These are phyloP conservation scores for Leptodontidium sp. DNA, from an alignment of 2,329 filamentous ascomycete genomes.

Conservation along the genomic window DNA sequence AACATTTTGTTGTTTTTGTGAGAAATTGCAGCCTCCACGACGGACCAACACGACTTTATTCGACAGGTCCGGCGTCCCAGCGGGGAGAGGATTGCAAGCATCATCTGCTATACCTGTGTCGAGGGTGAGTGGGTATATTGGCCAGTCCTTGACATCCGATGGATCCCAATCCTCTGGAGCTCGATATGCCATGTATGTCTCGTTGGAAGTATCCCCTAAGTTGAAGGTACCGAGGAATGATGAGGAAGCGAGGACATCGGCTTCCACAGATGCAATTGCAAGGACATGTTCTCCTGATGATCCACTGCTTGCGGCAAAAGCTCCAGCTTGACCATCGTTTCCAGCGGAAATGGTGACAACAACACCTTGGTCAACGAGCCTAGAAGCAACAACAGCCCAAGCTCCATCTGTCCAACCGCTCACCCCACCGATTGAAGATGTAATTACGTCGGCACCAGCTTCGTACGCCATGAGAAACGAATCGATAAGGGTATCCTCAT, in stretches of 20 bases:
- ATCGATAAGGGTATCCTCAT: background rate
- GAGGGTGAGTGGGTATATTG: background rate
- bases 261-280: background rate
- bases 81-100: background rate
- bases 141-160: background rate
- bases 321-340: background rate
- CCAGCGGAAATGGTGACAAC: conserved; percentile 2
- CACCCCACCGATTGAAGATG: background rate
- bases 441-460: background rate
- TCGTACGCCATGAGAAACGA: background rate
- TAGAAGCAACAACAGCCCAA: background rate
- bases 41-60: background rate
- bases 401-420: background rate
- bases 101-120: background rate
- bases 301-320: background rate
- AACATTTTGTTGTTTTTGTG: background rate
- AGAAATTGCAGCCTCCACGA: background rate
- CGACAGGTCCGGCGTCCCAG: background rate
- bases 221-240: background rate
- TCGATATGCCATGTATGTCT: background rate
- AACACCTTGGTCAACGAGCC: background rate
- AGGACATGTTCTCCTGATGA: background rate
- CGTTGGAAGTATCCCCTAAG: background rate
- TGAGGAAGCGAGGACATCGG: background rate
- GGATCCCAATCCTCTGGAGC: background rate